Evolutionary conservation across 164 flowering plant genomes (phyloP), one percentile per base, ranked within the genome.

Genomic region (Aristolochia californica): DNA sequence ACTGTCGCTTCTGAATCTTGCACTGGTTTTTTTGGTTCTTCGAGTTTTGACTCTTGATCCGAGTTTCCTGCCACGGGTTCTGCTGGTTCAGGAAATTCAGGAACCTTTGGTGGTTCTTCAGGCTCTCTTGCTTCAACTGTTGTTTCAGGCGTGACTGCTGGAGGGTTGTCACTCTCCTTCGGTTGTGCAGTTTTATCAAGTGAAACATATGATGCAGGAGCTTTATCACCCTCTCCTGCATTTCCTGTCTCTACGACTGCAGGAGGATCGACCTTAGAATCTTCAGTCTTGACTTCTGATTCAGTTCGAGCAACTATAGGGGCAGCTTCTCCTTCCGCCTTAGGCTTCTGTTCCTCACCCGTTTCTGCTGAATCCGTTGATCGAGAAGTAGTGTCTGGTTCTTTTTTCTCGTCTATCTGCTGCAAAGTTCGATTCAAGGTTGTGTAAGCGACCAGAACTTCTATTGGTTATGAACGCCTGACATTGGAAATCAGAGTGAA

Each of bases 381-480:
- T n/a, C n/a, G n/a, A n/a, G n/a, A n/a, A n/a, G n/a, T n/a, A 43
- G 20, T 69, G 30, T 68, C 66, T 22, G 38, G 52, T 43, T 23
- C 56, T 27, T 60, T 45, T 18, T 59, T 53, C 56, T 60, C 62
- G 45, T 77, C 72, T 5, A 62, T 66, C 57, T 68, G 71, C 75
- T 75, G 72, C 67, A 63, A 21, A 28, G 50, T 54, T n/a, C n/a
- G n/a, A n/a, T n/a, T n/a, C n/a, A n/a, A n/a, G n/a, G n/a, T n/a
- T n/a, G n/a, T n/a, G n/a, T n/a, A n/a, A n/a, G n/a, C n/a, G n/a
- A n/a, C n/a, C n/a, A n/a, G n/a, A n/a, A n/a, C n/a, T n/a, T n/a
- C n/a, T n/a, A n/a, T n/a, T n/a, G n/a, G n/a, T n/a, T n/a, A n/a
- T n/a, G n/a, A n/a, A n/a, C n/a, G n/a, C n/a, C n/a, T n/a, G n/a